These are phyloP conservation scores for Oryza meyeriana DNA, from an alignment of 176 grass and related monocot species.

Conservation along the genomic window DNA sequence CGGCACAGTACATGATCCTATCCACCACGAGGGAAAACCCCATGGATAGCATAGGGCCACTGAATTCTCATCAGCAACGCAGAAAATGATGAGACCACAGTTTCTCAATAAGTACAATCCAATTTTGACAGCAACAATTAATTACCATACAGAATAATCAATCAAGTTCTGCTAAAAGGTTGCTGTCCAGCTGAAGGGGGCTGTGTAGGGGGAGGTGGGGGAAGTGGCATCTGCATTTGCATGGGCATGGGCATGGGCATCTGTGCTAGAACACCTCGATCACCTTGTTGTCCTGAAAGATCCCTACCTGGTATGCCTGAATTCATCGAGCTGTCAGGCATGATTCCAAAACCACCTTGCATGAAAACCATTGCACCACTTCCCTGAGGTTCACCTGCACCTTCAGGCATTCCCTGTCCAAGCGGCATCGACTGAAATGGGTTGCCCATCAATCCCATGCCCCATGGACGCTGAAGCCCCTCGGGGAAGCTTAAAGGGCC, in stretches of 20 bases:
- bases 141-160: background rate
- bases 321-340: conserved; percentile 43
- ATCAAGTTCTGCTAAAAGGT: conserved; percentile 57
- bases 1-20: conserved; percentile 9
- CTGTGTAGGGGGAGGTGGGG: conserved; percentile 51
- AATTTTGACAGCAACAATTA: conserved; percentile 29
- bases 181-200: conserved; percentile 51
- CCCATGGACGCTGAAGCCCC: conserved; percentile 55
- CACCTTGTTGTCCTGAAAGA: conserved; percentile 35
- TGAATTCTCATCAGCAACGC: background rate
- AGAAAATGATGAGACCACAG: conserved; percentile 6
- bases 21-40: background rate
- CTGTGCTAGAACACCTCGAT: conserved; percentile 54
- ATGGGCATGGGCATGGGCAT: conserved; percentile 55
- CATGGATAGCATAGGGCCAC: conserved; percentile 1
- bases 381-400: conserved; percentile 50
- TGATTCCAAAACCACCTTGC: conserved; percentile 50
- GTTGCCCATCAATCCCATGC: conserved; percentile 61
- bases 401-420: conserved; percentile 53
- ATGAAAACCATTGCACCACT: conserved; percentile 57
- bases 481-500: conserved; percentile 39
- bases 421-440: conserved; percentile 48
- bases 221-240: conserved; percentile 63
- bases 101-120: background rate
- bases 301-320: conserved; percentile 31